Base-by-base conservation (phyloP, 208 protist species). In the Zelonia costaricensis region DNA sequence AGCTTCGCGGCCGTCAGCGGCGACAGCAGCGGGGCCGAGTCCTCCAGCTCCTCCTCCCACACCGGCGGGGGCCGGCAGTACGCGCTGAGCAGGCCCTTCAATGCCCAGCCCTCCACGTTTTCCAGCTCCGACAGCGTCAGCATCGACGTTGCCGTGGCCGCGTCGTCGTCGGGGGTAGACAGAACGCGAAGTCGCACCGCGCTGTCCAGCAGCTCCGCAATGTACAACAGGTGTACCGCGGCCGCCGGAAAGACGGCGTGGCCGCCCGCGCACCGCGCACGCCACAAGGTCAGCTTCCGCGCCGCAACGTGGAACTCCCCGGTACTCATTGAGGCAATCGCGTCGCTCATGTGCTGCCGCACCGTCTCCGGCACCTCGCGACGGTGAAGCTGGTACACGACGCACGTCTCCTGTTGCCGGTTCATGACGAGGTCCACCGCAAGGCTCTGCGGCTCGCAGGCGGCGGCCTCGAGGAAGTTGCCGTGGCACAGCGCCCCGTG, bases 371-470 rank as follows among this genome's bases (percentile, higher is more conserved):
- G 28, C 47, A 70, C 55, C 5, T 22, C 47, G 10, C 51, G 16
- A n/a, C 45, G 47, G 31, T 70, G 64, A n/a, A 70, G 64, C 47
- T 70, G 54, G 47, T 70, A 70, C 12, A 70, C 64, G 2, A 63
- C 15, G 27, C 49, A 49, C 0, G 18, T 22, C 15, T 58, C 55
- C 55, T 51, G 64, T 28, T 39, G 52, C 46, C 56, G 43, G 42
- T 70, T 55, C 64, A 70, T 70, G 39, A 70, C 64, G 55, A 58
- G 62, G 55, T 70, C 64, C 27, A 70, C 64, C 18, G 64, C 55
- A 35, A 70, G 30, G 2, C 55, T 52, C 12, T 33, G 22, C 20
- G 55, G 42, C 25, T 62, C 48, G 16, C 49, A 53, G 47, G 55
- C 57, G 16, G 64, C 64, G 20, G 62, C 54, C 0, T 38, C 49